A percentile compares a stretch with the other conserved stretches of the same genome.
phyloP scores from a whole-genome alignment of 2,329 filamentous ascomycete species.

The Colletotrichum brevisporum region DNA sequence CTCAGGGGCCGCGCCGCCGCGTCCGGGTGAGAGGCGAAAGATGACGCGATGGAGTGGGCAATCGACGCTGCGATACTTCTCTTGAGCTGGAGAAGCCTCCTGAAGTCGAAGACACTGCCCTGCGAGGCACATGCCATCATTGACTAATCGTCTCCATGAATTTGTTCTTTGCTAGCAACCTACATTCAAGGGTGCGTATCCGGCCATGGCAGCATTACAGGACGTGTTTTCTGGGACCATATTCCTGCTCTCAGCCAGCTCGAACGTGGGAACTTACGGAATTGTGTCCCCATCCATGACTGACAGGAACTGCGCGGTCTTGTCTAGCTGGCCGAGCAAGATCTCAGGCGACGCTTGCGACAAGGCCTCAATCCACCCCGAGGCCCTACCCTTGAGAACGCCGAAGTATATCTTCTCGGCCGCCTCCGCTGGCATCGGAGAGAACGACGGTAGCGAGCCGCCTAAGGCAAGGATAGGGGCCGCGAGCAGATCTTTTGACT shows the following conservation, averaged over 20 bases:
- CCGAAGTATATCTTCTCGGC: slow-evolving; percentile 5
- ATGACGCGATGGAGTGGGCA: background rate
- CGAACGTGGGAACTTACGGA: slow-evolving; percentile 8
- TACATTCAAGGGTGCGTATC: slow-evolving; percentile 12
- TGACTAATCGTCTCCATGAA: accelerated
- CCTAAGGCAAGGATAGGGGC: background rate
- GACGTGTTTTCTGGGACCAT: background rate
- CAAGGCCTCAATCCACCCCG: background rate
- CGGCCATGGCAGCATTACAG: slow-evolving; percentile 14
- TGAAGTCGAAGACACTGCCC: slow-evolving; percentile 16
- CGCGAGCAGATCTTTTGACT: slow-evolving; percentile 1
- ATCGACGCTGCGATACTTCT: slow-evolving; percentile 11
- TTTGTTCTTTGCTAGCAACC: background rate
- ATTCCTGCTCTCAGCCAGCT: background rate
- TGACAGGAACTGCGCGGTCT: slow-evolving; percentile 9
- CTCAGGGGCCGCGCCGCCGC: background rate
- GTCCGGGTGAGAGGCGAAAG: background rate
- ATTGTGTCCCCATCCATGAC: slow-evolving; percentile 16
- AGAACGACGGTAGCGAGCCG: background rate
- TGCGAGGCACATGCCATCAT: background rate
- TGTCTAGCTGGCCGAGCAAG: background rate
- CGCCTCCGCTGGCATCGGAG: background rate
- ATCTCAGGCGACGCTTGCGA: background rate
- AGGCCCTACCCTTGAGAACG: slow-evolving; percentile 13
- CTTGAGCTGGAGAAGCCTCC: background rate